Evolutionary conservation across 2,329 filamentous ascomycete species (phyloP), one percentile per base, ranked within the genome.

Genomic region (Coniochaeta ligniaria): DNA sequence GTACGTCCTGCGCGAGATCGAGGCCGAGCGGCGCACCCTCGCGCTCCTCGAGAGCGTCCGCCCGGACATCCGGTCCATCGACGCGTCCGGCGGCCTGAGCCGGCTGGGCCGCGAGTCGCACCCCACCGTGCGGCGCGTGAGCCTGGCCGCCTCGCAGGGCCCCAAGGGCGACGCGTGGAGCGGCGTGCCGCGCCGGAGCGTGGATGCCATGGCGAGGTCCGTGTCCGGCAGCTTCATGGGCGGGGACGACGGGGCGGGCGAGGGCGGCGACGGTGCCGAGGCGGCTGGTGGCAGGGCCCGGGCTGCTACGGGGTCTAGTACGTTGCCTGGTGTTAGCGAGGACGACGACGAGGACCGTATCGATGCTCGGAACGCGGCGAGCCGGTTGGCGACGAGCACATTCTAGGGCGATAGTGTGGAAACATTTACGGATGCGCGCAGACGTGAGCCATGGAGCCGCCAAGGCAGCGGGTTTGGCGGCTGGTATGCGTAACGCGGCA

Each of bases 131-230:
- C 85, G 95, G 60, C 86, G 94, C 63, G 76, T 88, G 28, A 94
- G 86, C 73, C 76, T 97, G 66, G 90, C 91, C 17, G 90, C 91
- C 55, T 95, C 90, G 69, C 95, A 99, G 75, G 95, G 95, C 0
- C 94, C 95, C 57, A 96, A 96, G 77, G 95, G 95, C n/a, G 95
- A 99, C 74, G 89, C 95, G 17, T 99, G 95, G 95, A 96, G 92
- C 69, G 95, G 95, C 61, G 92, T 97, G 31, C 91, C 93, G 38
- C 84, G 95, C 63, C 84, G 91, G 60, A 86, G 88, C 33, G 68
- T 65, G 33, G 91, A 96, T 67, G 88, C 87, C n/a, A 76, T 92
- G 60, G 89, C 84, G 69, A 83, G 92, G 67, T 93, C 88, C 71
- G 82, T 93, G 65, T 92, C 89, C 60, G 87, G 89, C 56, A 90